Percentiles rank a stretch among this genome's conserved stretches.
Conservation (phyloP, 2,329 filamentous ascomycete species). For the Daldinia sp. region DNA sequence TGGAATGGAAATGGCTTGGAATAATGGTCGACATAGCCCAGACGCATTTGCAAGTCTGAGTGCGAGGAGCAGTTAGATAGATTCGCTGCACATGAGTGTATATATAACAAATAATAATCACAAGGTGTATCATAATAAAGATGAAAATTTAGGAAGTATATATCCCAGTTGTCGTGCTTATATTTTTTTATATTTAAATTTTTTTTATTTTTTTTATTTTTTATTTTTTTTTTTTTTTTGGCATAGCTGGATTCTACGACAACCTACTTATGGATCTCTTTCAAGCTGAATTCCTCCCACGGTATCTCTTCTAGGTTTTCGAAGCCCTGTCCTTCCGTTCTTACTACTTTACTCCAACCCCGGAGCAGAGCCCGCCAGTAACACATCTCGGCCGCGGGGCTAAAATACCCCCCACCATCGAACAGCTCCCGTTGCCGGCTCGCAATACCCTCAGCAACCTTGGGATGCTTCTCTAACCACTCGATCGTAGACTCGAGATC, state of each 20-base stretch:
- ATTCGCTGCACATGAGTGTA: constrained; percentile 26
- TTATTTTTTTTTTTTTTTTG: neutral
- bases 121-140: constrained; percentile 40
- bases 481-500: constrained; percentile 56
- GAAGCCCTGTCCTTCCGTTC: constrained; percentile 48
- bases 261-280: constrained; percentile 42
- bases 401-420: constrained; percentile 55
- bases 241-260: neutral
- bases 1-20: constrained; percentile 70
- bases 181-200: neutral
- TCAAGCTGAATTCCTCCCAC: constrained; percentile 53
- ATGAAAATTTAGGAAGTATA: constrained; percentile 12
- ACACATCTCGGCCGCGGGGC: constrained; percentile 60
- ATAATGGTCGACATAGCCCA: constrained; percentile 77
- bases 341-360: constrained; percentile 56
- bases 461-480: constrained; percentile 56
- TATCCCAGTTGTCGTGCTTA: neutral
- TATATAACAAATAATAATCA: constrained; percentile 37
- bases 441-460: constrained; percentile 57
- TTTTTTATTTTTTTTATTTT: neutral
- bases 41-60: constrained; percentile 82
- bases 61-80: constrained; percentile 60
- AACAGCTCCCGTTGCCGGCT: constrained; percentile 55
- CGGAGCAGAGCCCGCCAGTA: constrained; percentile 61
- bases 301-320: constrained; percentile 47